Evolutionary conservation across 768 basidiomycete genomes (phyloP).

Genomic region (Coprinopsis cinerea): DNA sequence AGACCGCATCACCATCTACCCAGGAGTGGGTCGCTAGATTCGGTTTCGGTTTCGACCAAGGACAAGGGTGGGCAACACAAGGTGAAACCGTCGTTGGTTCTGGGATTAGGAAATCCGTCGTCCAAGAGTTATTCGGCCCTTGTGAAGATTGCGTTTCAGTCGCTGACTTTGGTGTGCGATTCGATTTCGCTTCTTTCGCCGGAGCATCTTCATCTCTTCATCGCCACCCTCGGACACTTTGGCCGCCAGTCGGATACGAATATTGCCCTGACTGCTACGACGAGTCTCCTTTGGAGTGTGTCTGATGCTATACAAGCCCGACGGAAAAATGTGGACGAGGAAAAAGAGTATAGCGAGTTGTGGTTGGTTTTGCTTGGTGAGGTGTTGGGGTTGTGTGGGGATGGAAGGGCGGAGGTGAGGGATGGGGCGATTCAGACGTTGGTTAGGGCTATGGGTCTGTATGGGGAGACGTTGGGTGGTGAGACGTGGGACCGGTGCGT

Average conservation of each 20-base stretch:
- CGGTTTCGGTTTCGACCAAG: slow-evolving; percentile 31
- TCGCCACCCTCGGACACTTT: slow-evolving; percentile 86
- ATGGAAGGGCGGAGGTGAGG: slow-evolving; percentile 80
- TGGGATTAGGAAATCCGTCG: slow-evolving; percentile 49
- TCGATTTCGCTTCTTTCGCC: slow-evolving; percentile 78
- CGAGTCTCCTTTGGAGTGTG: slow-evolving; percentile 91
- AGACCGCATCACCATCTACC: slow-evolving; percentile 31
- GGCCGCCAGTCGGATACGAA: slow-evolving; percentile 93
- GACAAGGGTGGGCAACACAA: slow-evolving; percentile 31
- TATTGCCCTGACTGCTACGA: slow-evolving; percentile 90
- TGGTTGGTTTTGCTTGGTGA: slow-evolving; percentile 92
- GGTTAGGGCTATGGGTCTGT: slow-evolving; percentile 90
- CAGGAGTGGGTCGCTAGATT: slow-evolving; percentile 36
- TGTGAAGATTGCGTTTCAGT: slow-evolving; percentile 92
- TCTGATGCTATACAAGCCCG: slow-evolving; percentile 92
- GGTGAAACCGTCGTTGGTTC: slow-evolving; percentile 35
- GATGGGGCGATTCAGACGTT: slow-evolving; percentile 93
- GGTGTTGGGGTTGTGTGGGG: slow-evolving; percentile 76
- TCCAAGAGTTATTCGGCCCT: slow-evolving; percentile 71
- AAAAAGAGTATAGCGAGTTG: slow-evolving; percentile 74
- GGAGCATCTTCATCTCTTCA: slow-evolving; percentile 80
- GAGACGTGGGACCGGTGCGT: slow-evolving; percentile 88
- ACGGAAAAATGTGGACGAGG: slow-evolving; percentile 54
- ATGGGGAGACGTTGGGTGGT: slow-evolving; percentile 77
- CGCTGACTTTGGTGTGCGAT: slow-evolving; percentile 90